Base-by-base conservation (phyloP, 768 basidiomycete species). In the Pleurotus djamor region DNA sequence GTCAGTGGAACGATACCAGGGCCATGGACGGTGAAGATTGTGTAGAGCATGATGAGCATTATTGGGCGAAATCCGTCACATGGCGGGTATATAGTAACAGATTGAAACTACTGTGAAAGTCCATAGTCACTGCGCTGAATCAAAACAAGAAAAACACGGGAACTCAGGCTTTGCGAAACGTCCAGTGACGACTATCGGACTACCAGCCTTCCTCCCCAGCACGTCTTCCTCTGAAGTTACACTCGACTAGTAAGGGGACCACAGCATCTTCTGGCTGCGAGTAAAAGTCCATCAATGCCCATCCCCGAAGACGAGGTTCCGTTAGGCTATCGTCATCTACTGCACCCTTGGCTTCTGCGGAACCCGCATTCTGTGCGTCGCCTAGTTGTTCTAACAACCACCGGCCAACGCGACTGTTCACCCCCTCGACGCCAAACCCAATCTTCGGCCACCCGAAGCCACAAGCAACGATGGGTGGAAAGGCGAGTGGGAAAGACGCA, bases 381-480 rank as follows among this genome's bases (percentile, higher is more conserved):
- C 71, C 67, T 52, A 94, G 71, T 60, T 75, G 71, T 41, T 83
- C 79, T 47, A 94, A 67, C 16, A 94, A 68, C 89, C 92, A 96
- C 57, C 73, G 74, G 2, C 82, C 87, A 3, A 93, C 74, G n/a
- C 87, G 79, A 21, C 77, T 78, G 67, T 98, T 98, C 43, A 95
- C 87, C 2, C 95, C 95, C 68, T 92, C 87, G n/a, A 94, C 76
- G 4, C 94, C 94, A 5, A 94, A 66, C 2, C 88, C 87, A 72
- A 81, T 76, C 38, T 78, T 74, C 0, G 92, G 92, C 87, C 87
- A 94, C 12, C 94, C 93, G 66, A 93, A 85, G 0, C 95, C 95
- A 63, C 82, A 83, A 4, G 96, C 92, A 21, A 96, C 77, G 8
- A 80, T 74, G 4, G 88, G 79, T 5, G 95, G 96, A 17, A 89